A percentile compares a stretch with the other conserved stretches of the same genome.
Conservation (phyloP, 2,329 filamentous ascomycete genomes). For the Orbilia javanica region DNA sequence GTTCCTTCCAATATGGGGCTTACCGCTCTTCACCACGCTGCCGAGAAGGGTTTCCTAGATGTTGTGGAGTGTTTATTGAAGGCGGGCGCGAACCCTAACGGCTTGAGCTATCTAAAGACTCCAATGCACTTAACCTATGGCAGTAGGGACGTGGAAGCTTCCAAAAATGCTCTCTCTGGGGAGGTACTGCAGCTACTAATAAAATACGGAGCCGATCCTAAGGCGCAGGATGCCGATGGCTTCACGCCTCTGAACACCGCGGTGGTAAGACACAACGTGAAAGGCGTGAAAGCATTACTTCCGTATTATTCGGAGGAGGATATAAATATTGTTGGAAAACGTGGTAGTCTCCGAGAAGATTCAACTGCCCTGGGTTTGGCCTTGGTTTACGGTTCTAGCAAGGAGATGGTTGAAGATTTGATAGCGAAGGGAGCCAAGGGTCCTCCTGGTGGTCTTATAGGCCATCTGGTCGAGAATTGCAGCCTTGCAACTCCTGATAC, state of each 20-base stretch:
- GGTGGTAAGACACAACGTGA: neutral
- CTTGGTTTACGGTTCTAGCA: neutral
- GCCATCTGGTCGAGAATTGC: constrained; percentile 9
- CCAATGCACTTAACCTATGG: constrained; percentile 16
- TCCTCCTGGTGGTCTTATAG: neutral
- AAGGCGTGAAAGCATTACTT: neutral
- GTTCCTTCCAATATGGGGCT: constrained; percentile 15
- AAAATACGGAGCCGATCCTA: constrained; percentile 5
- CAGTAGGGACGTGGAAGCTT: neutral
- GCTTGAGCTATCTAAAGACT: constrained; percentile 3
- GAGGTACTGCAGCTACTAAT: neutral
- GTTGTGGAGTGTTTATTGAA: constrained; percentile 3
- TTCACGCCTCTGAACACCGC: constrained; percentile 35
- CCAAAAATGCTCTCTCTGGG: neutral
- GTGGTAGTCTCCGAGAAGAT: constrained; percentile 15
- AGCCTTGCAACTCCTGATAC: neutral
- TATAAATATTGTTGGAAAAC: constrained; percentile 16
- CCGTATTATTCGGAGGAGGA: constrained; percentile 16
- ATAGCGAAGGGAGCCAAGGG: neutral
- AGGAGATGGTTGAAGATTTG: neutral
- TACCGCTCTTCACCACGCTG: constrained; percentile 37
- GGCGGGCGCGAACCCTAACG: constrained; percentile 26
- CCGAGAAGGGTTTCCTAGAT: neutral
- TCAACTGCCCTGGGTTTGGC: constrained; percentile 33
- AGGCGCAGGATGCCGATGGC: constrained; percentile 24